Evolutionary conservation across 768 basidiomycete species (phyloP).

Genomic region (Termitomyces sp.): DNA sequence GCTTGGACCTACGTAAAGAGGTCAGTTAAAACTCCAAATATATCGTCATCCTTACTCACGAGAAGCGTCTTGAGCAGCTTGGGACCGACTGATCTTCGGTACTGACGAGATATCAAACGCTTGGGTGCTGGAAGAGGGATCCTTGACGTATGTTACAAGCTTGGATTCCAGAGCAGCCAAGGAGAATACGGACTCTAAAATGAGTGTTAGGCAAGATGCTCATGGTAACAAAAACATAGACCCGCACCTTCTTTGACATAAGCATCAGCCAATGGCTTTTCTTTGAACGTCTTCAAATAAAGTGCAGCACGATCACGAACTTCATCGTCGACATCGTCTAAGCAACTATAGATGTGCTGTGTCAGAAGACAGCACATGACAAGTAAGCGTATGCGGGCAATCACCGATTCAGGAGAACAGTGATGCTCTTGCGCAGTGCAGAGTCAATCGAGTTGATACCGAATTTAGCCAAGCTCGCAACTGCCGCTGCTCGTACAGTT

Average conservation of each 20-base stretch:
- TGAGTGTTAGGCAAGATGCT: slow-evolving; percentile 8
- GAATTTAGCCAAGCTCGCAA: slow-evolving; percentile 93
- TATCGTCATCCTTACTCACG: slow-evolving; percentile 48
- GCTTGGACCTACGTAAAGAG: slow-evolving; percentile 62
- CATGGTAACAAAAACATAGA: neutral
- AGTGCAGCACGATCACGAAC: slow-evolving; percentile 96
- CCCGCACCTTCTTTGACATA: slow-evolving; percentile 88
- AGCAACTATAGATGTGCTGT: slow-evolving; percentile 52
- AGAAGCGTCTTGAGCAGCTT: slow-evolving; percentile 84
- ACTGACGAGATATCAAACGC: slow-evolving; percentile 84
- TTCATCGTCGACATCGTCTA: slow-evolving; percentile 99
- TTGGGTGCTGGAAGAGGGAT: slow-evolving; percentile 61
- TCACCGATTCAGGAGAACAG: slow-evolving; percentile 81
- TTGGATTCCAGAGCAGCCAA: slow-evolving; percentile 87
- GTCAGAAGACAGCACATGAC: slow-evolving; percentile 5
- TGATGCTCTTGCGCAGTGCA: slow-evolving; percentile 79
- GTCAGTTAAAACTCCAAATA: slow-evolving; percentile 4
- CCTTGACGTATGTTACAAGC: slow-evolving; percentile 91
- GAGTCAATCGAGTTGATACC: slow-evolving; percentile 84
- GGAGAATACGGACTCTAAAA: slow-evolving; percentile 89
- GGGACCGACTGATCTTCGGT: slow-evolving; percentile 92
- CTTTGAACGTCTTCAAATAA: slow-evolving; percentile 83
- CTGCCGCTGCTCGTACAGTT: slow-evolving; percentile 95
- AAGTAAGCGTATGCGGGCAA: slow-evolving; percentile 17
- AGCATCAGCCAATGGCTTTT: slow-evolving; percentile 73